Percentiles rank a stretch among this genome's conserved stretches.
phyloP scores from a whole-genome alignment of 306 rosid species.

The Malus asiatica region DNA sequence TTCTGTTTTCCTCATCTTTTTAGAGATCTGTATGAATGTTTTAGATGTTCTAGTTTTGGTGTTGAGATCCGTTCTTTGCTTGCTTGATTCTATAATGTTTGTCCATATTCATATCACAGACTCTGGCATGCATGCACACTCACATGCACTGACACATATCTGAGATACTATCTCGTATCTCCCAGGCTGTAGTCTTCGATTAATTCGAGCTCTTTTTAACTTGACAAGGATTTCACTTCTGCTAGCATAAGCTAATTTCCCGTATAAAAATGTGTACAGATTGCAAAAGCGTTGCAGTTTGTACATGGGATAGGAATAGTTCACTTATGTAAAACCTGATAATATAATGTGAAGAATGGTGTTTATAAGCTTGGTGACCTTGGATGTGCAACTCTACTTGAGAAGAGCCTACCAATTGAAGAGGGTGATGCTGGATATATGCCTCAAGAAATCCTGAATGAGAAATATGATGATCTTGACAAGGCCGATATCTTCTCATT shows the following conservation, averaged over 20 bases:
- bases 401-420: conserved; percentile 74
- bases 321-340: conserved; percentile 88
- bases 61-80: background rate
- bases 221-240: background rate
- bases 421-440: conserved; percentile 96
- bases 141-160: background rate
- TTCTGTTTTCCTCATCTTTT: background rate
- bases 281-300: conserved; percentile 69
- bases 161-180: background rate
- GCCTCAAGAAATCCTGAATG: conserved; percentile 90
- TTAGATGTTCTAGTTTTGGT: background rate
- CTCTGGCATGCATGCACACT: background rate
- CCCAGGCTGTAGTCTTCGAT: background rate
- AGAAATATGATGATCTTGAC: conserved; percentile 71
- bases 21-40: no score
- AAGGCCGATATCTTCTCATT: conserved; percentile 85
- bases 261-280: conserved; percentile 29
- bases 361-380: conserved; percentile 95
- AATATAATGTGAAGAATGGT: conserved; percentile 73
- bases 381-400: conserved; percentile 85
- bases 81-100: background rate
- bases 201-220: background rate
- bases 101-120: background rate
- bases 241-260: conserved; percentile 9
- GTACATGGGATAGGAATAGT: conserved; percentile 69